Conservation (phyloP, 495 filamentous ascomycete genomes). For the Penicillium parvum region DNA sequence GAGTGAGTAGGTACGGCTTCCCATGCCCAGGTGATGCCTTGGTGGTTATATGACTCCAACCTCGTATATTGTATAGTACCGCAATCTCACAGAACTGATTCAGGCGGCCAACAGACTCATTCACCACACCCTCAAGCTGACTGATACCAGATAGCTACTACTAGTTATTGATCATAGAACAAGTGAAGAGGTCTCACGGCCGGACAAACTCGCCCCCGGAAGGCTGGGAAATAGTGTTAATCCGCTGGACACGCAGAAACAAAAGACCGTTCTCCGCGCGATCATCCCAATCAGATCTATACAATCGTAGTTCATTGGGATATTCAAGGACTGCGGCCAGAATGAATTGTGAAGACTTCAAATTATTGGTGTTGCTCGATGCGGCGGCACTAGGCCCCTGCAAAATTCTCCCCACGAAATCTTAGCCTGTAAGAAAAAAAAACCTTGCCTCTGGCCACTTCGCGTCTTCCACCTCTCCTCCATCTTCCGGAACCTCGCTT, state of each 20-base stretch:
- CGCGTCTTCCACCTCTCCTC: conserved; percentile 33
- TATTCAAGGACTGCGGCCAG: not conserved
- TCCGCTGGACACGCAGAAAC: conserved; percentile 49
- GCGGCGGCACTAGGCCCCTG: conserved; percentile 43
- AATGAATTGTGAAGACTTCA: conserved; percentile 10
- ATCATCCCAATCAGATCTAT: conserved; percentile 37
- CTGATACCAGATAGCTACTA: too few species aligned
- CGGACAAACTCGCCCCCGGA: conserved; percentile 17
- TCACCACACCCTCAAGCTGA: too few species aligned
- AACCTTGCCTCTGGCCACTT: conserved; percentile 37
- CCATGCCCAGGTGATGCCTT: too few species aligned
- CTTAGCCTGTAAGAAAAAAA: conserved; percentile 36
- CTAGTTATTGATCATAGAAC: not conserved
- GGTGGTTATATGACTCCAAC: too few species aligned
- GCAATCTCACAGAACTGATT: too few species aligned
- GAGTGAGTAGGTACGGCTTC: too few species aligned
- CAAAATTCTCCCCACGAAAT: conserved; percentile 34
- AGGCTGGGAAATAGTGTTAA: conserved; percentile 49
- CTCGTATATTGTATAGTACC: too few species aligned
- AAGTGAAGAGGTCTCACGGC: conserved; percentile 1
- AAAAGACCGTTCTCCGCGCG: conserved; percentile 43
- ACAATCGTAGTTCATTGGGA: conserved; percentile 14
- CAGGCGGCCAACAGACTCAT: too few species aligned
- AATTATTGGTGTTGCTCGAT: conserved; percentile 35
- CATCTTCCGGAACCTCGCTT: conserved; percentile 30